Percentiles rank a stretch among this genome's conserved stretches.
Evolutionary conservation across 2,329 filamentous ascomycete species (phyloP).

Genomic region (Pseudodiploospora longispora): DNA sequence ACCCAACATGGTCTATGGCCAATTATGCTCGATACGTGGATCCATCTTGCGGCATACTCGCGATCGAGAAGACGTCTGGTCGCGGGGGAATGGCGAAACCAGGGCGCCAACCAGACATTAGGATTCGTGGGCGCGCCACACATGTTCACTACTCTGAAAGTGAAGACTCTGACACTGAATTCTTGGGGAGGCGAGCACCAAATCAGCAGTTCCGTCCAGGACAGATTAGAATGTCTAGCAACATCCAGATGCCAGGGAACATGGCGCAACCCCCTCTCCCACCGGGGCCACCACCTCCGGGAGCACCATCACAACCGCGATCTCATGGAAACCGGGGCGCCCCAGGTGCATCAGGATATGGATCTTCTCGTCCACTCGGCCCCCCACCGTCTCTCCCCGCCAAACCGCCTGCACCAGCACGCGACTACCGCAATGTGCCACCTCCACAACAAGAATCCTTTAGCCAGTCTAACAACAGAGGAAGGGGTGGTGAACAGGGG

Average conservation of each 20-base stretch:
- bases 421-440: slow-evolving; percentile 21
- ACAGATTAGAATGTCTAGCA: slow-evolving; percentile 32
- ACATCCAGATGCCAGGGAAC: slow-evolving; percentile 28
- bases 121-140: slow-evolving; percentile 27
- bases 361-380: slow-evolving; percentile 8
- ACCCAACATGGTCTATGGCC: slow-evolving; percentile 43
- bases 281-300: slow-evolving; percentile 27
- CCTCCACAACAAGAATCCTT: slow-evolving; percentile 14
- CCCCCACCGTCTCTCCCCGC: slow-evolving; percentile 20
- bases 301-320: slow-evolving; percentile 16
- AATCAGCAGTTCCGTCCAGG: slow-evolving; percentile 22
- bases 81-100: slow-evolving; percentile 15
- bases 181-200: slow-evolving; percentile 27
- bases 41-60: slow-evolving; percentile 28
- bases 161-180: slow-evolving; percentile 38
- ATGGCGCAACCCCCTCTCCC: slow-evolving; percentile 28
- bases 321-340: slow-evolving; percentile 16
- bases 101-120: slow-evolving; percentile 20
- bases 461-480: slow-evolving; percentile 1
- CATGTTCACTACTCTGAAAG: slow-evolving; percentile 38
- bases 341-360: slow-evolving; percentile 13
- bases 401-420: slow-evolving; percentile 19
- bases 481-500: slow-evolving; percentile 10
- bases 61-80: slow-evolving; percentile 27
- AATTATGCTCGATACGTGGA: slow-evolving; percentile 45